Conservation (phyloP, 192 early-diverging fungal genomes). For the Coemansia sp. region DNA sequence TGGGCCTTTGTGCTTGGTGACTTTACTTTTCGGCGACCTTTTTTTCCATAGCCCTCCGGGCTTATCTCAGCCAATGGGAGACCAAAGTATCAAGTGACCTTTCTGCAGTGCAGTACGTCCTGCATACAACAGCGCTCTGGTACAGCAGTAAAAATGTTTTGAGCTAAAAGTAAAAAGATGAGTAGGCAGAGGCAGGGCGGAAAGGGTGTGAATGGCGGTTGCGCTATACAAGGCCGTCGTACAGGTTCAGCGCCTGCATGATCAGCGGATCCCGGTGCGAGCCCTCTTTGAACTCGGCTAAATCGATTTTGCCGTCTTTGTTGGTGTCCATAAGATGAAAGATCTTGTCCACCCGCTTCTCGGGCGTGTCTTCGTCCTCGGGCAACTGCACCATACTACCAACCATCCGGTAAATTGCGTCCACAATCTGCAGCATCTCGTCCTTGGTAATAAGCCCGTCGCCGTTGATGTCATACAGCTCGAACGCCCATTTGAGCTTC, state of each 20-base stretch:
- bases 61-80: constrained; percentile 3
- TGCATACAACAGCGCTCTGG: not conserved
- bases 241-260: constrained; percentile 82
- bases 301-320: constrained; percentile 74
- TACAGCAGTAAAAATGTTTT: not conserved
- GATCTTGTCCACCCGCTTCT: constrained; percentile 88
- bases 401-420: constrained; percentile 93
- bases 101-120: not conserved
- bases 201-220: too few relatives aligned
- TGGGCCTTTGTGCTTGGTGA: too few relatives aligned
- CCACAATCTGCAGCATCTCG: constrained; percentile 90
- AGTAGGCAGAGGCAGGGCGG: not conserved
- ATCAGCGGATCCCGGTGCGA: constrained; percentile 84
- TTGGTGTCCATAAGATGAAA: constrained; percentile 88
- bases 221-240: constrained; percentile 75
- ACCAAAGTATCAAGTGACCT: constrained; percentile 1
- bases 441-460: constrained; percentile 82
- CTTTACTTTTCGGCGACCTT: too few relatives aligned
- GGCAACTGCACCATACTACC: constrained; percentile 88
- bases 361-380: constrained; percentile 86
- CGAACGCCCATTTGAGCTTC: constrained; percentile 84
- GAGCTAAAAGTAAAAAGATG: not conserved
- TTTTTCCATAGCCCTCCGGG: not conserved
- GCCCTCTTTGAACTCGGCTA: constrained; percentile 86
- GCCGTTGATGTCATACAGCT: constrained; percentile 88